phyloP scores from a whole-genome alignment of 495 filamentous ascomycete genomes.

The Sordaria brevicollis region DNA sequence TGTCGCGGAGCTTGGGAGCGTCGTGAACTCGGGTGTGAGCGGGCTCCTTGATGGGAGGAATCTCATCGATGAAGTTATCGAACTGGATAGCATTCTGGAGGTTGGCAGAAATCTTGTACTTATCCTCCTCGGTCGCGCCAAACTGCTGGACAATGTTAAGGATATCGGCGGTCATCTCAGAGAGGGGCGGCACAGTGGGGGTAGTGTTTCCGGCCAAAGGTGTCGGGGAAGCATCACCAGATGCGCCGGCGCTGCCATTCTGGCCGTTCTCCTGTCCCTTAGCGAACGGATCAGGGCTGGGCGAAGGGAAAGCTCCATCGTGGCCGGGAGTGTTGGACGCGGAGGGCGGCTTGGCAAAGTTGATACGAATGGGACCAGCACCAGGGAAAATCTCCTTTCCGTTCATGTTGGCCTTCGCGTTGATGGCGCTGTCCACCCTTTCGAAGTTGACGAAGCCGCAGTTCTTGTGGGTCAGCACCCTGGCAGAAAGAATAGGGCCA shows the following conservation, averaged over 20 bases:
- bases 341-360: conserved; percentile 92
- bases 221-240: conserved; percentile 33
- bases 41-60: conserved; percentile 80
- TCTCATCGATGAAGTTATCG: conserved; percentile 65
- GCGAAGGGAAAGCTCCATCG: conserved; percentile 77
- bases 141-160: conserved; percentile 79
- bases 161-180: conserved; percentile 73
- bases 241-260: conserved; percentile 28
- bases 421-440: conserved; percentile 74
- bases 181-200: conserved; percentile 60
- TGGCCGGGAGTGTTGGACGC: conserved; percentile 74
- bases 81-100: conserved; percentile 69
- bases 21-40: conserved; percentile 87
- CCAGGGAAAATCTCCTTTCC: conserved; percentile 98
- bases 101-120: conserved; percentile 56
- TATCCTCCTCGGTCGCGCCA: conserved; percentile 75
- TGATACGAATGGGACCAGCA: conserved; percentile 87
- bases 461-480: conserved; percentile 96
- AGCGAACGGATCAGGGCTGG: conserved; percentile 77
- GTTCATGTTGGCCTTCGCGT: conserved; percentile 77
- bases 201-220: conserved; percentile 34
- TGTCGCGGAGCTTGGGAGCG: conserved; percentile 89
- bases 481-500: conserved; percentile 81
- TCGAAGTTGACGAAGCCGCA: conserved; percentile 99
- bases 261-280: conserved; percentile 38